Percentiles rank a stretch among this genome's conserved stretches.
Conservation (phyloP, 73 alveolate species). For the Symbiodinium pilosum region DNA sequence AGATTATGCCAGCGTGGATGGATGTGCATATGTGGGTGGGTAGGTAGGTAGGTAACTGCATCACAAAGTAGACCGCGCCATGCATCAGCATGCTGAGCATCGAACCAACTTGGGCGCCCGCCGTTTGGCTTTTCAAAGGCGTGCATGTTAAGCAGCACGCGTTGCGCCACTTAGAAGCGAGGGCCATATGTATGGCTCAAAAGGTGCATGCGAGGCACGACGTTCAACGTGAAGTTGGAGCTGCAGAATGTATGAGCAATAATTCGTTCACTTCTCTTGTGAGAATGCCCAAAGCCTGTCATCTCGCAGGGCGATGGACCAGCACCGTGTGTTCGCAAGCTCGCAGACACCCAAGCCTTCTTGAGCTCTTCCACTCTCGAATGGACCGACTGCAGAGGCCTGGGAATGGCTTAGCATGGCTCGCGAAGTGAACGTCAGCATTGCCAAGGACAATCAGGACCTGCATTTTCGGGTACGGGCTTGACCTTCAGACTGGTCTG, state of each 20-base stretch:
- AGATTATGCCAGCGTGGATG: too few species aligned
- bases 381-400: background rate
- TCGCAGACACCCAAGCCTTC: background rate
- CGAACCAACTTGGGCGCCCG: too few species aligned
- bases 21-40: too few species aligned
- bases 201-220: too few species aligned
- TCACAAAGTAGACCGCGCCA: too few species aligned
- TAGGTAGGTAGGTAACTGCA: too few species aligned
- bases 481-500: too few species aligned
- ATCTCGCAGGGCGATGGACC: background rate
- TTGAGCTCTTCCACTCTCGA: background rate
- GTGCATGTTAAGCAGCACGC: background rate
- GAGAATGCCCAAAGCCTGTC: background rate
- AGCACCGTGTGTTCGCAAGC: background rate
- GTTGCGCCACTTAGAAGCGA: background rate
- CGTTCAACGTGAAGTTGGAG: background rate
- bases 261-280: too few species aligned
- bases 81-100: too few species aligned
- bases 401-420: slow-evolving; percentile 57
- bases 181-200: slow-evolving; percentile 3
- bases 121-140: too few species aligned
- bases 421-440: slow-evolving; percentile 12
- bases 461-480: too few species aligned
- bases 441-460: slow-evolving; percentile 64
- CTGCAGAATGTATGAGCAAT: too few species aligned